Evolutionary conservation across 192 early-diverging fungal genomes (phyloP).

Genomic region (Coemansia sp.): DNA sequence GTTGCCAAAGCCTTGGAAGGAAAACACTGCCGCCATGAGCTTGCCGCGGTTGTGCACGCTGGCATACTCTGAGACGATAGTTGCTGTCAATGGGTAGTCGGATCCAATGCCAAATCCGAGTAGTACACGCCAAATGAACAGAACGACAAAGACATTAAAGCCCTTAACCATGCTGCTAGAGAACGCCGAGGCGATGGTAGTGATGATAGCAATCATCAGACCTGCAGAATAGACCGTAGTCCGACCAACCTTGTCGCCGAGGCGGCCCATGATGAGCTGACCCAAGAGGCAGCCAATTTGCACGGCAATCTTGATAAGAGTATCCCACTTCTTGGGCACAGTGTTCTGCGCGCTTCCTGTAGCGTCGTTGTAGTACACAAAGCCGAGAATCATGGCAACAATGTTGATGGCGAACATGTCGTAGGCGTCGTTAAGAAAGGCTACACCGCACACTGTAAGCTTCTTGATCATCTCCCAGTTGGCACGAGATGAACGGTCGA

Average conservation of each 20-base stretch:
- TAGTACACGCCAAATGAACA: constrained; percentile 85
- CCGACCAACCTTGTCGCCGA: constrained; percentile 86
- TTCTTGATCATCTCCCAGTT: constrained; percentile 69
- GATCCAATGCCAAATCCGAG: constrained; percentile 92
- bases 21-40: constrained; percentile 87
- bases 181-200: constrained; percentile 79
- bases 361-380: constrained; percentile 60
- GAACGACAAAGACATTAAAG: constrained; percentile 63
- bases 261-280: constrained; percentile 83
- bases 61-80: constrained; percentile 90
- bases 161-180: constrained; percentile 66
- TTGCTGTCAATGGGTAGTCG: constrained; percentile 90
- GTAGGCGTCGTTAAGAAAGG: constrained; percentile 93
- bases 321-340: constrained; percentile 69
- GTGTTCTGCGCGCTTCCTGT: constrained; percentile 35
- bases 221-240: constrained; percentile 87
- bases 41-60: constrained; percentile 76
- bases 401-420: constrained; percentile 92
- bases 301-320: constrained; percentile 81
- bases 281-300: constrained; percentile 88
- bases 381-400: constrained; percentile 79
- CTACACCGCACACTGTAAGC: constrained; percentile 71
- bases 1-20: constrained; percentile 91
- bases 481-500: constrained; percentile 61
- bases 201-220: constrained; percentile 85